phyloP scores from a whole-genome alignment of 2,329 filamentous ascomycete species.

The Microsporum canis region DNA sequence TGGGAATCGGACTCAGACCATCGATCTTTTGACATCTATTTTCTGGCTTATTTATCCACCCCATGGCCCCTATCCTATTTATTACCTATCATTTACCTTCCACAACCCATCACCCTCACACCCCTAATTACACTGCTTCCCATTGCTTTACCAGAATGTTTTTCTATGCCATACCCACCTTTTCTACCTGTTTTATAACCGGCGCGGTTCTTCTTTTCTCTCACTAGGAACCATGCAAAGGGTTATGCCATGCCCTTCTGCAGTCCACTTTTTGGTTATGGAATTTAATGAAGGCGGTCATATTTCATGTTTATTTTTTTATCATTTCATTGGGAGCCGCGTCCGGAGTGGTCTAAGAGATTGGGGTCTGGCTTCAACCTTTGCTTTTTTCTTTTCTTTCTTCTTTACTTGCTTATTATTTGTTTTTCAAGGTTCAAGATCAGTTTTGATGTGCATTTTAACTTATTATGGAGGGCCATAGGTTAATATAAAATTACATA shows the following conservation, averaged over 20 bases:
- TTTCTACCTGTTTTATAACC: background rate
- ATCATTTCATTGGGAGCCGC: conserved; percentile 2
- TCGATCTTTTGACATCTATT: background rate
- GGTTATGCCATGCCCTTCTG: background rate
- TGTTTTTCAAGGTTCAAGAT: background rate
- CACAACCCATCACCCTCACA: background rate
- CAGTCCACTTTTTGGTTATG: background rate
- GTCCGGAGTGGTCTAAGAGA: background rate
- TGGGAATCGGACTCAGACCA: background rate
- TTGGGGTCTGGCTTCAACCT: background rate
- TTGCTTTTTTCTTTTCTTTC: background rate
- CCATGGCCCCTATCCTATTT: background rate
- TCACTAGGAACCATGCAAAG: background rate
- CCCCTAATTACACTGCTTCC: too few relatives aligned
- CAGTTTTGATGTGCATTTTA: background rate
- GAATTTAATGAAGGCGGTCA: background rate
- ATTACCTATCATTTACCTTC: background rate
- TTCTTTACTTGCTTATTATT: background rate
- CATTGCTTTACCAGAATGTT: background rate
- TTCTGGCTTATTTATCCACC: background rate
- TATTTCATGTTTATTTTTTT: background rate
- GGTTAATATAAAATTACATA: conserved; percentile 5
- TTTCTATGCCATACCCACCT: background rate
- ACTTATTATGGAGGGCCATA: conserved; percentile 1
- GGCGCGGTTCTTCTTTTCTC: background rate